Conservation (phyloP, 176 grass and related monocot species). For the Pharus latifolius region DNA sequence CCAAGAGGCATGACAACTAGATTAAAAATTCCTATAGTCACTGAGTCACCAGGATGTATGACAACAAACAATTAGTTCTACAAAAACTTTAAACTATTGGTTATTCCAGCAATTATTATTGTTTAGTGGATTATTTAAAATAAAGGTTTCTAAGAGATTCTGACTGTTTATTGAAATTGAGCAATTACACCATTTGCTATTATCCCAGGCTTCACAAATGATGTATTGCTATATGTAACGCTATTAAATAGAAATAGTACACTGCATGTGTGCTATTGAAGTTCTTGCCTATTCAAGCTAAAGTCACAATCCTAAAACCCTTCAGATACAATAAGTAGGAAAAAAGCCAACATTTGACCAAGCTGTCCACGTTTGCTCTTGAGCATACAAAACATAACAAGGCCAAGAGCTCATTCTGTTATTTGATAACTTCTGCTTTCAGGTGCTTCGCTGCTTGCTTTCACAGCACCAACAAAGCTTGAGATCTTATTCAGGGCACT, state of each 20-base stretch:
- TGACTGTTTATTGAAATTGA: too few species aligned
- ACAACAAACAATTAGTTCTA: too few species aligned
- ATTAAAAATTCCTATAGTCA: too few species aligned
- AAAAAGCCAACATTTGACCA: background rate
- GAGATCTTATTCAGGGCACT: constrained; percentile 87
- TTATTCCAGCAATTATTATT: too few species aligned
- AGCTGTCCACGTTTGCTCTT: background rate
- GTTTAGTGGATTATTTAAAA: too few species aligned
- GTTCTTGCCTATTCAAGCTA: background rate
- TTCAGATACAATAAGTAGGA: background rate
- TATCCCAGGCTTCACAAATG: too few species aligned
- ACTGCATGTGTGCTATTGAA: background rate
- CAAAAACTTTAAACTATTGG: too few species aligned
- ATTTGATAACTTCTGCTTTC: constrained; percentile 5
- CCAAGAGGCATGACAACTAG: too few species aligned
- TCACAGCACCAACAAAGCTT: constrained; percentile 49
- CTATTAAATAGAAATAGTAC: background rate
- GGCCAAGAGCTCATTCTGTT: background rate
- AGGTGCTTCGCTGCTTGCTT: constrained; percentile 31
- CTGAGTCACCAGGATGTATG: too few species aligned
- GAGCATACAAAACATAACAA: background rate
- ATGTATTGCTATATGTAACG: background rate
- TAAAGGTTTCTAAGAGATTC: too few species aligned
- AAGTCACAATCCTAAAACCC: background rate
- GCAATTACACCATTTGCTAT: too few species aligned